Evolutionary conservation across 345 rosid species (phyloP), one percentile per base, ranked within the genome.

Genomic region (Eucalyptus cladocalyx): DNA sequence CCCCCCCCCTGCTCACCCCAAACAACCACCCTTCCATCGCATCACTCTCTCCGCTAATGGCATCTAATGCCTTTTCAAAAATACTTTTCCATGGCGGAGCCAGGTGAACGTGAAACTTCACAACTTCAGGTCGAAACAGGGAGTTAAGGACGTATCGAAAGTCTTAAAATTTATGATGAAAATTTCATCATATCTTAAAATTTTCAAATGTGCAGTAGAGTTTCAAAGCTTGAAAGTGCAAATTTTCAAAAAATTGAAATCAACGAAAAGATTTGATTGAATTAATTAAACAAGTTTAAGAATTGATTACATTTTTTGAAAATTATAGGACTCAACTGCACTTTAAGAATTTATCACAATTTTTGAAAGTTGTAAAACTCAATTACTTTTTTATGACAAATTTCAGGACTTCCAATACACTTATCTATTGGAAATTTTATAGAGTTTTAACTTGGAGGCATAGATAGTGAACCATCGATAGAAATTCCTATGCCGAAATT

Each of bases 321-420:
- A 23, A 1, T 56, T 56, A 4, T 2, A 56, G 1, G 14, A 10
- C 5, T n/a, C n/a, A n/a, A n/a, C n/a, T n/a, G n/a, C n/a, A n/a
- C n/a, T n/a, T n/a, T n/a, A n/a, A n/a, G n/a, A n/a, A n/a, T 9
- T 56, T 23, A 10, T 56, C 6, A 56, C 1, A 2, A 1, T 24
- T 56, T 56, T 56, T 56, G 0, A 56, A 24, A 56, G 6, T 56
- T 56, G 1, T 56, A 23, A 56, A 56, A 9, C 62, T 9, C 12
- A 23, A 56, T 23, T 56, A 24, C 6, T 9, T 5, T 56, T 56
- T 56, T 23, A 0, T 56, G 6, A 10, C 0, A 10, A 2, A 3
- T 56, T 56, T 56, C 3, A 24, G 0, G 11, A 54, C 5, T 54
- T 54, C 1, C 1, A 23, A 24, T 11, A 26, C 13, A 9, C 3